phyloP scores from a whole-genome alignment of 2,329 filamentous ascomycete genomes.

The Macrophomina pseudophaseolina region DNA sequence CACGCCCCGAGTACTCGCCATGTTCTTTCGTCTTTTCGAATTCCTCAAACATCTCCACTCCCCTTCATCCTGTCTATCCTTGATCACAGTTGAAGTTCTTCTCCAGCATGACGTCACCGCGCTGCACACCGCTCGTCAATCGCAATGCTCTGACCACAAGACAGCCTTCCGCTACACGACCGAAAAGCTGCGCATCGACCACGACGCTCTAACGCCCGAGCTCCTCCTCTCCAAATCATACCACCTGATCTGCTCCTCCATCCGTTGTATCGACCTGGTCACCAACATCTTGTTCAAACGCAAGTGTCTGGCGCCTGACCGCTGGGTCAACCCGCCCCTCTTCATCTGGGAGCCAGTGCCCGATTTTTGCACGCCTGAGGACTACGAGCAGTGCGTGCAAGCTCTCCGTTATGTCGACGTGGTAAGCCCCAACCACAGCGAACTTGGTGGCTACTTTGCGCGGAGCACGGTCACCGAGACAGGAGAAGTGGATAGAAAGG shows the following conservation, averaged over 20 bases:
- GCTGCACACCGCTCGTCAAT: slow-evolving; percentile 1
- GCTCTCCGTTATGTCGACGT: slow-evolving; percentile 63
- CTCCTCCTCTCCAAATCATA: slow-evolving; percentile 78
- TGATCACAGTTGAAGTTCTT: background rate
- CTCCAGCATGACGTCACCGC: background rate
- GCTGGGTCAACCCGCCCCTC: slow-evolving; percentile 59
- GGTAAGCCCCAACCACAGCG: slow-evolving; percentile 81
- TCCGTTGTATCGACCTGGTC: slow-evolving; percentile 77
- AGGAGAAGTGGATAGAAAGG: slow-evolving; percentile 40
- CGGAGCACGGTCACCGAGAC: slow-evolving; percentile 36
- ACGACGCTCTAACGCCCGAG: slow-evolving; percentile 67
- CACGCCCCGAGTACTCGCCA: no score
- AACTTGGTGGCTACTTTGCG: slow-evolving; percentile 86
- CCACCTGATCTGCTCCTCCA: slow-evolving; percentile 84
- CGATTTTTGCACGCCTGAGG: slow-evolving; percentile 77
- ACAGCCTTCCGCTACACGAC: slow-evolving; percentile 83
- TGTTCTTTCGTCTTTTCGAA: background rate
- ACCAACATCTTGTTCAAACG: slow-evolving; percentile 67
- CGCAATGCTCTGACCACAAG: background rate
- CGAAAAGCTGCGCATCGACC: slow-evolving; percentile 80
- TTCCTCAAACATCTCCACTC: background rate
- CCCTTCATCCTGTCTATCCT: background rate
- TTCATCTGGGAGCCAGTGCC: slow-evolving; percentile 97
- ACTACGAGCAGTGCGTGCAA: slow-evolving; percentile 58
- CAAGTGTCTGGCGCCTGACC: slow-evolving; percentile 36